Conservation (phyloP, 805 yeast species). For the Yamadazyma sp. region DNA sequence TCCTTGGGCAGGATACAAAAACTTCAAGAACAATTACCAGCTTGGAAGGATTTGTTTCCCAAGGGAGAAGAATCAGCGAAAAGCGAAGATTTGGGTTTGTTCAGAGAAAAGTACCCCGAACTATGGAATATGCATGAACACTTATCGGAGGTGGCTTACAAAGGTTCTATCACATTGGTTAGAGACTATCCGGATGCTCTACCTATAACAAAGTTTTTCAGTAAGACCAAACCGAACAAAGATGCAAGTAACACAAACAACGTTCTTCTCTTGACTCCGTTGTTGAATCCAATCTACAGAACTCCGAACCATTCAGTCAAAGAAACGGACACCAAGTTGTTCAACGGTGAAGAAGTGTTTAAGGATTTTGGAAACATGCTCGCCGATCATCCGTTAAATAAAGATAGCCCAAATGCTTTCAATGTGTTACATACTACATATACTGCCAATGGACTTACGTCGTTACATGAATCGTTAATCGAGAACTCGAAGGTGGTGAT, state of each 20-base stretch:
- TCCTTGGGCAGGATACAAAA: conserved; percentile 44
- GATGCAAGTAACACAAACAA: conserved; percentile 23
- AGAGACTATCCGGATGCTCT: conserved; percentile 52
- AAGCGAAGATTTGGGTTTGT: conserved; percentile 21
- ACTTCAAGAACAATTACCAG: conserved; percentile 41
- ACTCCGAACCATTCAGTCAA: conserved; percentile 6
- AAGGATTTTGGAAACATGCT: conserved; percentile 50
- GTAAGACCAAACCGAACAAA: conserved; percentile 27
- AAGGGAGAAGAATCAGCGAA: conserved; percentile 26
- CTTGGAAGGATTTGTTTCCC: conserved; percentile 48
- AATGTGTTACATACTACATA: conserved; percentile 58
- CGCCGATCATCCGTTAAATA: conserved; percentile 32
- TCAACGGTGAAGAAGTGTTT: conserved; percentile 52
- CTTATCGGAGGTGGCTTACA: conserved; percentile 48
- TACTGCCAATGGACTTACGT: conserved; percentile 56
- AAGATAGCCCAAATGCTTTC: conserved; percentile 29
- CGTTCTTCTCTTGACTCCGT: conserved; percentile 37
- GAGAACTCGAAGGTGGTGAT: conserved; percentile 52
- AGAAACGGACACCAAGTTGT: conserved; percentile 20
- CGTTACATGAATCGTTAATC: conserved; percentile 53
- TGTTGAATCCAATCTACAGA: conserved; percentile 37
- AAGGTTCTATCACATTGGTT: conserved; percentile 51
- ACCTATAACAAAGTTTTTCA: conserved; percentile 47
- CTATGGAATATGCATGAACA: conserved; percentile 43
- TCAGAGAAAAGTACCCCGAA: conserved; percentile 28